phyloP scores from a whole-genome alignment of 139 green algal genomes.

The Volvox africanus region DNA sequence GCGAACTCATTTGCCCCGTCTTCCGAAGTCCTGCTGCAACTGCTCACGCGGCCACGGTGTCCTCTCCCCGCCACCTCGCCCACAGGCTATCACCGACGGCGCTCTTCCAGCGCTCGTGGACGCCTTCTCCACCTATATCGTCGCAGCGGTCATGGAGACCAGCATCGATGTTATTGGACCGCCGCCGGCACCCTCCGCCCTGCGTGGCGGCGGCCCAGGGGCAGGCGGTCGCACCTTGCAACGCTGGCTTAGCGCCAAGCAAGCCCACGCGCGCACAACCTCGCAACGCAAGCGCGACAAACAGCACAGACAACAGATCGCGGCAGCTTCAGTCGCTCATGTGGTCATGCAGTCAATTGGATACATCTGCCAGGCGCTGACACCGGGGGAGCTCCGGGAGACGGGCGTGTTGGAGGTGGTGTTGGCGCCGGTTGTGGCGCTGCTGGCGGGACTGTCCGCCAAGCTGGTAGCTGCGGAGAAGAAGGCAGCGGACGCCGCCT shows the following conservation, averaged over 20 bases:
- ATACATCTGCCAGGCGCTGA: slow-evolving; percentile 39
- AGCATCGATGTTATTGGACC: neutral
- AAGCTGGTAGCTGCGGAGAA: slow-evolving; percentile 21
- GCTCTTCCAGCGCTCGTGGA: slow-evolving; percentile 22
- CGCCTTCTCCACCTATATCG: slow-evolving; percentile 5
- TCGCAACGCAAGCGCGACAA: slow-evolving; percentile 18
- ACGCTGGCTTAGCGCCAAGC: neutral
- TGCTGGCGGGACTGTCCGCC: neutral
- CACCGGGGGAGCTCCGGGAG: neutral
- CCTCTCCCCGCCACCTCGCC: neutral
- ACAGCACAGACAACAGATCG: slow-evolving; percentile 16
- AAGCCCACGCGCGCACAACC: neutral
- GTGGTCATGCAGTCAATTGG: slow-evolving; percentile 10
- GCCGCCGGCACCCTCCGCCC: neutral
- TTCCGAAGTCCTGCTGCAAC: too few species aligned
- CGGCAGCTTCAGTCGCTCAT: neutral
- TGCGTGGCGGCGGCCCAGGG: neutral
- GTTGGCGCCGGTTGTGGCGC: slow-evolving; percentile 9
- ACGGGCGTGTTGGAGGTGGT: neutral
- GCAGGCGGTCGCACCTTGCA: neutral
- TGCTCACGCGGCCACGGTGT: neutral
- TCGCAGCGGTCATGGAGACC: slow-evolving; percentile 1
- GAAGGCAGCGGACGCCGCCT: neutral
- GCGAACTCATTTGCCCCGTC: too few species aligned
- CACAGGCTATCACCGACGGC: neutral